Evolutionary conservation across 2,329 filamentous ascomycete genomes (phyloP).

Genomic region (Sclerotinia sclerotiorum): DNA sequence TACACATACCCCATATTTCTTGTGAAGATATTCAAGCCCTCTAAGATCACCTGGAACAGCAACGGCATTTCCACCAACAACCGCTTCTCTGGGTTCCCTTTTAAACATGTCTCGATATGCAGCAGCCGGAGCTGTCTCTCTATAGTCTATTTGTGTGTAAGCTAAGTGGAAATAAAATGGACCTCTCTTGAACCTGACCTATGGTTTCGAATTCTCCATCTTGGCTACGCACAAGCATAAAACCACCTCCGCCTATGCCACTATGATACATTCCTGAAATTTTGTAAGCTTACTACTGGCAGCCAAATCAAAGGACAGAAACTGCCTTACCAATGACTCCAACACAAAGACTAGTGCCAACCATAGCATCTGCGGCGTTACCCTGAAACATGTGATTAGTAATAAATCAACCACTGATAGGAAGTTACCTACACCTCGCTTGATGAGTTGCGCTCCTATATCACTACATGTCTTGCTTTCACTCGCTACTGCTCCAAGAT

Average conservation of each 20-base stretch:
- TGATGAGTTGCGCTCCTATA: conserved; percentile 52
- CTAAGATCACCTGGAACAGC: conserved; percentile 73
- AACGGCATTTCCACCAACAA: conserved; percentile 70
- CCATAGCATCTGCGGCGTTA: conserved; percentile 74
- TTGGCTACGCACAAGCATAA: conserved; percentile 74
- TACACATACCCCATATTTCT: conserved; percentile 59
- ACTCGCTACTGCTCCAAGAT: conserved; percentile 51
- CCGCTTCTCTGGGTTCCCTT: conserved; percentile 64
- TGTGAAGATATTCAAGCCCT: conserved; percentile 77
- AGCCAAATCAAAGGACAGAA: background rate
- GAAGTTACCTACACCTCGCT: conserved; percentile 45
- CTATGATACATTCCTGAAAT: conserved; percentile 68
- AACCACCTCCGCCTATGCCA: conserved; percentile 87
- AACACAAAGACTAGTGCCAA: conserved; percentile 73
- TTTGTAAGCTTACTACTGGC: conserved; percentile 14
- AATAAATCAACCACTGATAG: background rate
- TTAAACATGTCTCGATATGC: conserved; percentile 84
- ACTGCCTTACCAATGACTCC: conserved; percentile 60
- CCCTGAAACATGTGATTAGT: conserved; percentile 46
- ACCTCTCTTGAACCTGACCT: conserved; percentile 28
- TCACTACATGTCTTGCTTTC: conserved; percentile 54
- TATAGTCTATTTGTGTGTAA: conserved; percentile 60
- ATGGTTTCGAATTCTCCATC: conserved; percentile 81
- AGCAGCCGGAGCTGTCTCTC: conserved; percentile 81
- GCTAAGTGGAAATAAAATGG: background rate